These are phyloP conservation scores for Blastocystis sp. DNA, from an alignment of 352 stramenopile genomes.

Conservation along the genomic window DNA sequence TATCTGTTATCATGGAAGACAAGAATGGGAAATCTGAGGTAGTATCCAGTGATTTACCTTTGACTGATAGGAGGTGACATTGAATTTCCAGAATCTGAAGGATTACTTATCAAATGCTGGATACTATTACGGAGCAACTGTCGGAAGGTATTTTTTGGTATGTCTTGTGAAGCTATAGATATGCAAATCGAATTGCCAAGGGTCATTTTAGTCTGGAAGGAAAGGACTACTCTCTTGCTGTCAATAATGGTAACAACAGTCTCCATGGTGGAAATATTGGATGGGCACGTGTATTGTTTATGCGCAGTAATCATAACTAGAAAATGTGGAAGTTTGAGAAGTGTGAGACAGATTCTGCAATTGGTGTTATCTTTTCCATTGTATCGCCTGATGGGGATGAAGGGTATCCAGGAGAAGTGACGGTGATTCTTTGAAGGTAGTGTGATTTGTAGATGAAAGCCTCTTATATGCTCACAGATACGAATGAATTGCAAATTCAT, in stretches of 20 bases:
- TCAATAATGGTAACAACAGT: conserved; percentile 65
- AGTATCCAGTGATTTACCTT: not conserved
- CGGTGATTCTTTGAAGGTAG: not conserved
- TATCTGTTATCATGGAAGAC: conserved; percentile 34
- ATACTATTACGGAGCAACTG: conserved; percentile 31
- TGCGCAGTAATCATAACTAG: not conserved
- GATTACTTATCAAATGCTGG: conserved; percentile 32
- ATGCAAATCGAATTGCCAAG: conserved; percentile 63
- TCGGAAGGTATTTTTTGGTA: conserved; percentile 17
- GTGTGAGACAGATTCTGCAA: not conserved
- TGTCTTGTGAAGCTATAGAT: conserved; percentile 10
- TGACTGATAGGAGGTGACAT: conserved; percentile 24
- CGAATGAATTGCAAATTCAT: conserved; percentile 62
- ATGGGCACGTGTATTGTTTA: conserved; percentile 10
- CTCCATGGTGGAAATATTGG: conserved; percentile 61
- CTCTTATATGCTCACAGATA: conserved; percentile 38
- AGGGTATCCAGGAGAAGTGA: conserved; percentile 67
- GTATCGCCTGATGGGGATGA: conserved; percentile 63
- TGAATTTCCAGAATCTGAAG: conserved; percentile 45
- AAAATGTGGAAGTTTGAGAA: conserved; percentile 53
- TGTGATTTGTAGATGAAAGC: conserved; percentile 50
- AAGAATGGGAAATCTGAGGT: conserved; percentile 42
- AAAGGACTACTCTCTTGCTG: conserved; percentile 6
- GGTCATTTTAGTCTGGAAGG: conserved; percentile 50
- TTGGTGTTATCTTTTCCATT: conserved; percentile 32